Evolutionary conservation across 768 basidiomycete genomes (phyloP), one percentile per base, ranked within the genome.

Genomic region (Exidia glandulosa): DNA sequence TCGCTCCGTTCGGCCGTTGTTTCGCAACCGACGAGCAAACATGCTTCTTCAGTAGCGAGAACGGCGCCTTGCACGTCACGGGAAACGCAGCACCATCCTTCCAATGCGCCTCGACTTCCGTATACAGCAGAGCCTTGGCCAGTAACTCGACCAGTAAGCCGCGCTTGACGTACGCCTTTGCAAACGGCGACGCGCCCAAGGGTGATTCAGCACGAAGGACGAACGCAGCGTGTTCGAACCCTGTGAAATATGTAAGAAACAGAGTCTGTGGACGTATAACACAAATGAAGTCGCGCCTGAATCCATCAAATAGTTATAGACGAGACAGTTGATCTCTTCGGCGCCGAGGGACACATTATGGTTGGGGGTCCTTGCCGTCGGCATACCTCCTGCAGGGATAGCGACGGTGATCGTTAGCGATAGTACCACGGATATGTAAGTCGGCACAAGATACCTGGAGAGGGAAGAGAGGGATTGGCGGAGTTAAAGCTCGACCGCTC

Each of bases 31-130:
- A 36, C 32, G 85, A 83, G 69, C 90, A 93, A 27, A 81, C 75
- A 66, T 93, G 90, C 2, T 74, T 79, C 60, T 88, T 84, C 31
- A 92, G 76, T n/a, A 93, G 74, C 19, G 86, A 85, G 74, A 92
- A 93, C 13, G 77, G 71, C 34, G 78, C 76, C 66, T 82, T 84
- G 78, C 90, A 93, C 65, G 80, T 83, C 50, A 74, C 76, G 6
- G 81, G 78, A 61, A 86, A 72, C 34, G 76, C 74, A 67, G 83
- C 82, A 9, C 78, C 79, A 62, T 82, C 81, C 25, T 6, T 29
- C 85, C 88, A 92, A 66, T 92, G 90, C 9, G 85, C 79, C 74
- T 93, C 90, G 58, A 88, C 87, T 72, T 93, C 90, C n/a, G 79
- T 76, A 64, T 90, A 93, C 12, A 92, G 79, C 16, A 93, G 74